Evolutionary conservation across 2,329 filamentous ascomycete genomes (phyloP).

Genomic region (Monilinia polystroma): DNA sequence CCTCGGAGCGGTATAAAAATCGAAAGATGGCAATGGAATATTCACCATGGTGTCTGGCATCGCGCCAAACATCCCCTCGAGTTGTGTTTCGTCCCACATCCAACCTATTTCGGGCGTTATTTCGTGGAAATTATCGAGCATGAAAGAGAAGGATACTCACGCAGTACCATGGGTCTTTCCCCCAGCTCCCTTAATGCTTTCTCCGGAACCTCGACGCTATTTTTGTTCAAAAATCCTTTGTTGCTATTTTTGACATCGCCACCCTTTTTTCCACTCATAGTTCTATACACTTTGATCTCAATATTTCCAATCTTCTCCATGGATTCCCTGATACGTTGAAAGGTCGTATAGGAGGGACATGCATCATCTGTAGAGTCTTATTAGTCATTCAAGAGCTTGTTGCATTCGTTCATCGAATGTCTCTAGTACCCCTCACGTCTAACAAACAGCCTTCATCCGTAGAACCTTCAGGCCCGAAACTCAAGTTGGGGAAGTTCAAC

Average conservation of each 20-base stretch:
- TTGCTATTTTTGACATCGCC: constrained; percentile 1
- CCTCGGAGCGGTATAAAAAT: constrained; percentile 17
- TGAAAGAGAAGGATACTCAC: constrained; percentile 22
- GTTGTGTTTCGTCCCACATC: background rate
- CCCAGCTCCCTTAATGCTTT: constrained; percentile 28
- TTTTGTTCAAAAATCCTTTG: constrained; percentile 5
- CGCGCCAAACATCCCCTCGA: constrained; percentile 5
- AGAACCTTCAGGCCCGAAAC: background rate
- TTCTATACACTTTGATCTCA: constrained; percentile 26
- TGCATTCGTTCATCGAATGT: background rate
- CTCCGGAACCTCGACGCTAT: constrained; percentile 24
- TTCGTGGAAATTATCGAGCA: background rate
- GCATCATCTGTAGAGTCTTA: background rate
- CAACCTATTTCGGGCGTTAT: background rate
- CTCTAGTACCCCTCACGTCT: background rate
- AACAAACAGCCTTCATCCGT: background rate
- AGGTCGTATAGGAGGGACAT: background rate
- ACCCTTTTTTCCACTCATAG: constrained; percentile 23
- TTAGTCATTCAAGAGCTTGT: background rate
- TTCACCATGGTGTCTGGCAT: background rate
- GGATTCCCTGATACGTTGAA: constrained; percentile 8
- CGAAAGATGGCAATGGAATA: constrained; percentile 1
- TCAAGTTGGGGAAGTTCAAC: background rate
- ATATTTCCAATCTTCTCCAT: constrained; percentile 25
- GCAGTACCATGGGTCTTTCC: constrained; percentile 28